phyloP scores from a whole-genome alignment of 345 rosid species.

The Microcos paniculata region DNA sequence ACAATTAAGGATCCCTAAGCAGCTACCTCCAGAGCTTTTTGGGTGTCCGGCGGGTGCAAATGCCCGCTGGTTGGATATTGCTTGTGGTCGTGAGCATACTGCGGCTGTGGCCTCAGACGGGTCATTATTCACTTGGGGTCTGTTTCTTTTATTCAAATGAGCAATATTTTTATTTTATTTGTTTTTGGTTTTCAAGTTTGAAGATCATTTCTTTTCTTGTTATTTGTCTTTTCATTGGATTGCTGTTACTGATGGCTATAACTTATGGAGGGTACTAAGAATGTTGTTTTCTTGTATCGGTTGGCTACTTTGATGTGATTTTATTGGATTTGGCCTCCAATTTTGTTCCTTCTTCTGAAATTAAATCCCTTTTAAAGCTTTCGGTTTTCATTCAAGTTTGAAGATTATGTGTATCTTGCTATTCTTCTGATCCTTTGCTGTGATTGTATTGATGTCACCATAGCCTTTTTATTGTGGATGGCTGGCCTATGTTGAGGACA shows the following conservation, averaged over 20 bases:
- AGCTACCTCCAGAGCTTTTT: conserved; percentile 88
- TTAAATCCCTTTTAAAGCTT: not conserved
- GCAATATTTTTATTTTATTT: not conserved
- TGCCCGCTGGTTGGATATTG: conserved; percentile 85
- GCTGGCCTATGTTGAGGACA: not conserved
- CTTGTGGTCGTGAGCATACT: conserved; percentile 94
- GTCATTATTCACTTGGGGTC: conserved; percentile 96
- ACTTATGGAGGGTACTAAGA: not conserved
- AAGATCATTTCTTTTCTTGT: not conserved
- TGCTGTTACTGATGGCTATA: not conserved
- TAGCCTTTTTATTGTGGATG: not conserved
- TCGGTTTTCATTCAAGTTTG: not conserved
- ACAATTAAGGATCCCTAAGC: conserved; percentile 84
- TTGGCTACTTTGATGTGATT: not conserved
- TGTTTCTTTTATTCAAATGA: conserved; percentile 18
- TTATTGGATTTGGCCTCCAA: not conserved
- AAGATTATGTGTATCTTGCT: not conserved
- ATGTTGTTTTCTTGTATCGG: not conserved
- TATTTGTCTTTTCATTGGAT: not conserved
- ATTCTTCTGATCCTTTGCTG: not conserved
- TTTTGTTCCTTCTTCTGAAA: not conserved
- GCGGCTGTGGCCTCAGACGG: conserved; percentile 98
- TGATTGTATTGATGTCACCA: not conserved
- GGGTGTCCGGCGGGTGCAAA: conserved; percentile 82
- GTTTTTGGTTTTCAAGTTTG: not conserved